Conservation (phyloP, 1,284 basidiomycete species). For the Exsudoporus floridanus region DNA sequence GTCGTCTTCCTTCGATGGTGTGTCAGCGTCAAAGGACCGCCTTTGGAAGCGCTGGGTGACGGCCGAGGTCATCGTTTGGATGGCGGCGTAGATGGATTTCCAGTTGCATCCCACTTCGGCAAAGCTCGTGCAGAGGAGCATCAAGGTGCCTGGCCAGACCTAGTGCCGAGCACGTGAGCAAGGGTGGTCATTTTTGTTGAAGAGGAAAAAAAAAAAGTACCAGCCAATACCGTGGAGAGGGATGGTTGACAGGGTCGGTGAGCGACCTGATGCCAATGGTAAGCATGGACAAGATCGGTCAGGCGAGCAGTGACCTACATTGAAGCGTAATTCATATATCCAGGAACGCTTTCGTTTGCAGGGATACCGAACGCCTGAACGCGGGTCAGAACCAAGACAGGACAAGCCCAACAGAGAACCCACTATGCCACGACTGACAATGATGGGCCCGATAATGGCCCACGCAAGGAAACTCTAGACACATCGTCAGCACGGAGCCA, state of each 20-base stretch:
- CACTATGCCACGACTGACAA: slow-evolving; percentile 49
- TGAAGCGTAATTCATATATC: slow-evolving; percentile 17
- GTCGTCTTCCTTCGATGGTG: slow-evolving; percentile 14
- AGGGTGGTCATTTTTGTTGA: not conserved
- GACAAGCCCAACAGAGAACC: not conserved
- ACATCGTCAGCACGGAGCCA: slow-evolving; percentile 21
- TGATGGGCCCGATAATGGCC: slow-evolving; percentile 61
- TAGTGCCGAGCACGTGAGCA: not conserved
- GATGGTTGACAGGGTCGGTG: slow-evolving; percentile 11
- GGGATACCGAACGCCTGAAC: slow-evolving; percentile 11
- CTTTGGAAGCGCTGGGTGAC: not conserved
- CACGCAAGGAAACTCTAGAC: slow-evolving; percentile 59
- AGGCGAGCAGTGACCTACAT: slow-evolving; percentile 2
- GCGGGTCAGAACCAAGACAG: not conserved
- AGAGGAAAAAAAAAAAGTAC: not conserved
- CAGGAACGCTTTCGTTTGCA: slow-evolving; percentile 6
- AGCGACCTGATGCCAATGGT: not conserved
- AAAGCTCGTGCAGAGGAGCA: slow-evolving; percentile 53
- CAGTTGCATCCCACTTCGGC: slow-evolving; percentile 45
- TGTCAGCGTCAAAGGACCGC: not conserved
- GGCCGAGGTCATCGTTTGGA: slow-evolving; percentile 2
- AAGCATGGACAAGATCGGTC: not conserved
- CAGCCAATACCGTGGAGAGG: slow-evolving; percentile 8
- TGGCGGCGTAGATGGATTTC: slow-evolving; percentile 11
- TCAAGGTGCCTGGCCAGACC: slow-evolving; percentile 65